A percentile compares a stretch with the other conserved stretches of the same genome.
Conservation (phyloP, 768 basidiomycete species). For the Leccinum imitatum region DNA sequence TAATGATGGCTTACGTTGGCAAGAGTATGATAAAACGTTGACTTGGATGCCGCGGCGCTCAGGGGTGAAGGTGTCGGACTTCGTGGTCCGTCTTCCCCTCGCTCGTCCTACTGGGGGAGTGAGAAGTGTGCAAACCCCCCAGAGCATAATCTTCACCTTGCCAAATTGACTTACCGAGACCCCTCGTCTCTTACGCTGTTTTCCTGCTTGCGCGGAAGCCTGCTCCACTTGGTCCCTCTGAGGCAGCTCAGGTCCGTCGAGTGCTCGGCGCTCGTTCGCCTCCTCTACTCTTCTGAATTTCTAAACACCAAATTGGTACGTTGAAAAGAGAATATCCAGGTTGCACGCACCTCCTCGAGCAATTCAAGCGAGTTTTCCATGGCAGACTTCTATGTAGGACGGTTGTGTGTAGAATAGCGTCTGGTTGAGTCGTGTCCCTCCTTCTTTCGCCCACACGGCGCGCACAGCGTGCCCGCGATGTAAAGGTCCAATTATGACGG, state of each 20-base stretch:
- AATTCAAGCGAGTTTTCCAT: conserved; percentile 28
- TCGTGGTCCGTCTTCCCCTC: conserved; percentile 23
- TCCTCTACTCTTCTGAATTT: conserved; percentile 59
- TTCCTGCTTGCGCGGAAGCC: conserved; percentile 20
- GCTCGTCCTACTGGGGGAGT: conserved; percentile 20
- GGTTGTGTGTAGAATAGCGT: neutral
- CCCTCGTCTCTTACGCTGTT: conserved; percentile 46
- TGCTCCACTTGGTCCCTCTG: conserved; percentile 17
- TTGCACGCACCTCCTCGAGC: conserved; percentile 30
- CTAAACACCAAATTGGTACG: conserved; percentile 29
- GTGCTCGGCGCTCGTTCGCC: conserved; percentile 52
- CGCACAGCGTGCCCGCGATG: conserved; percentile 12
- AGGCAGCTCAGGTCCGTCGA: conserved; percentile 30
- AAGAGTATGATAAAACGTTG: conserved; percentile 48
- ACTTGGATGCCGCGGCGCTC: conserved; percentile 42
- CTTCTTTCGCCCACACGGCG: neutral
- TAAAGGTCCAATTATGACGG: conserved; percentile 4
- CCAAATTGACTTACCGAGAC: conserved; percentile 63
- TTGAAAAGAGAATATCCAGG: neutral
- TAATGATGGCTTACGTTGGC: conserved; percentile 36
- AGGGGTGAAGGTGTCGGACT: conserved; percentile 33
- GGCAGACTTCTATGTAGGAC: neutral
- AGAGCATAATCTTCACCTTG: conserved; percentile 40
- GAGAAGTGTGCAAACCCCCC: neutral
- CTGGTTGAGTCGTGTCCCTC: neutral